Percentiles rank a stretch among this genome's conserved stretches.
phyloP scores from a whole-genome alignment of 2,329 filamentous ascomycete species.

The Dothiorella sarmentorum region DNA sequence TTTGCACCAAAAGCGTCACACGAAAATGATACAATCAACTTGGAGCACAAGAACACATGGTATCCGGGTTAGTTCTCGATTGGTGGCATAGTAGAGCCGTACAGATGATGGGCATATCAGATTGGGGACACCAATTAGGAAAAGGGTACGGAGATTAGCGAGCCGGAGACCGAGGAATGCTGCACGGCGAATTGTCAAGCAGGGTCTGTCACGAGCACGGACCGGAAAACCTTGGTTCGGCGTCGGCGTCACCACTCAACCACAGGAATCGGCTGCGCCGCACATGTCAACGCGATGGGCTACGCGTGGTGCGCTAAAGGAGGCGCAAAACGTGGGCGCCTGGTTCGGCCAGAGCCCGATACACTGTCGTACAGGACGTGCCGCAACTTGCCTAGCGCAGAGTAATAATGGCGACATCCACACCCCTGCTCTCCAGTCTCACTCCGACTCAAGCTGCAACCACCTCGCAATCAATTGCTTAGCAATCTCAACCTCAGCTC shows the following conservation, averaged over 20 bases:
- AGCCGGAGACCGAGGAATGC: background rate
- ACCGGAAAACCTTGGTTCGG: background rate
- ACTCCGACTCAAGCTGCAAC: too few relatives aligned
- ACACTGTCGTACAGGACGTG: background rate
- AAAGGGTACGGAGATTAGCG: background rate
- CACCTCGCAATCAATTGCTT: background rate
- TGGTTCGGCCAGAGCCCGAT: background rate
- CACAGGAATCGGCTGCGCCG: background rate
- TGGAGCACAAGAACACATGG: too few relatives aligned
- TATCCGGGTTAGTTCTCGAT: too few relatives aligned
- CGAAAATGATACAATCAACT: too few relatives aligned
- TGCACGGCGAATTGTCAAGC: too few relatives aligned
- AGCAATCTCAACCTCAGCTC: background rate
- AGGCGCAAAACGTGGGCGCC: background rate
- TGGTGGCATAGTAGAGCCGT: too few relatives aligned
- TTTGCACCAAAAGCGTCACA: too few relatives aligned
- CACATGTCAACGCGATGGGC: background rate
- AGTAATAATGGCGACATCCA: background rate
- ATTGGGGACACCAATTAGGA: too few relatives aligned
- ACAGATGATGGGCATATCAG: too few relatives aligned
- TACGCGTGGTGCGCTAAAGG: too few relatives aligned
- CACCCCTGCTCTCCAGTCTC: too few relatives aligned
- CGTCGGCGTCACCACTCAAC: slow-evolving; percentile 4
- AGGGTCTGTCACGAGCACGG: background rate
- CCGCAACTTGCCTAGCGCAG: slow-evolving; percentile 2